A percentile compares a stretch with the other conserved stretches of the same genome.
phyloP scores from a whole-genome alignment of 352 stramenopile genomes.

The Phytophthora pini region DNA sequence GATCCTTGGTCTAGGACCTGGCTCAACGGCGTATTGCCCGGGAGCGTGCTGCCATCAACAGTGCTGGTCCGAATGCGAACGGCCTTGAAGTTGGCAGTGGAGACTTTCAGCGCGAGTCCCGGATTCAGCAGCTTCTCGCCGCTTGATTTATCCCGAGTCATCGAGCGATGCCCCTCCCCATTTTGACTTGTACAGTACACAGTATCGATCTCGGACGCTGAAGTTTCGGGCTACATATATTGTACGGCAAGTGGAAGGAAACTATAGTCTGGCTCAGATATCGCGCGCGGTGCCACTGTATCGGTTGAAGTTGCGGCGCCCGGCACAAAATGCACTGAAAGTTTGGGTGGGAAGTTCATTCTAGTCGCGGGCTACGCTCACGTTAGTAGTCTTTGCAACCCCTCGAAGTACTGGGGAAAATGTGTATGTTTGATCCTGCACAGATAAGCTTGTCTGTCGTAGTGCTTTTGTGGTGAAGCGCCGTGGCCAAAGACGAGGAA shows the following conservation, averaged over 20 bases:
- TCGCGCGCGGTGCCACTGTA: slow-evolving; percentile 6
- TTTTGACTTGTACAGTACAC: neutral
- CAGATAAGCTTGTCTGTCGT: neutral
- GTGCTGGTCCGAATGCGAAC: neutral
- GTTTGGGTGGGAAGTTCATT: neutral
- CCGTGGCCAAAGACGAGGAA: neutral
- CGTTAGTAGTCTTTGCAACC: neutral
- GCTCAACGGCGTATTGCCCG: neutral
- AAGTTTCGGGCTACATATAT: slow-evolving; percentile 1
- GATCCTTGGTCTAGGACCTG: neutral
- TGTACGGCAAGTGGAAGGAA: neutral
- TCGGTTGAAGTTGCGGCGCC: slow-evolving; percentile 4
- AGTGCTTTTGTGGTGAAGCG: too few species aligned
- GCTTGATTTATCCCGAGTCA: slow-evolving; percentile 7
- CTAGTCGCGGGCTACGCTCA: neutral
- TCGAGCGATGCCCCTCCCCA: neutral
- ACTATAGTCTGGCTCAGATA: neutral
- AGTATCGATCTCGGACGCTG: neutral
- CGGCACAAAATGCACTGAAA: slow-evolving; percentile 2
- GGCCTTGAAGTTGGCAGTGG: slow-evolving; percentile 4
- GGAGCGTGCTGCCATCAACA: neutral
- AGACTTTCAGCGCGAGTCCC: neutral
- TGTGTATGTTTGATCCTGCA: neutral
- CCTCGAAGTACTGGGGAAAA: neutral
- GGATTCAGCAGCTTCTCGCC: slow-evolving; percentile 1